Evolutionary conservation across 179 eudicot genomes (phyloP).

Genomic region (Beta corolliflora): DNA sequence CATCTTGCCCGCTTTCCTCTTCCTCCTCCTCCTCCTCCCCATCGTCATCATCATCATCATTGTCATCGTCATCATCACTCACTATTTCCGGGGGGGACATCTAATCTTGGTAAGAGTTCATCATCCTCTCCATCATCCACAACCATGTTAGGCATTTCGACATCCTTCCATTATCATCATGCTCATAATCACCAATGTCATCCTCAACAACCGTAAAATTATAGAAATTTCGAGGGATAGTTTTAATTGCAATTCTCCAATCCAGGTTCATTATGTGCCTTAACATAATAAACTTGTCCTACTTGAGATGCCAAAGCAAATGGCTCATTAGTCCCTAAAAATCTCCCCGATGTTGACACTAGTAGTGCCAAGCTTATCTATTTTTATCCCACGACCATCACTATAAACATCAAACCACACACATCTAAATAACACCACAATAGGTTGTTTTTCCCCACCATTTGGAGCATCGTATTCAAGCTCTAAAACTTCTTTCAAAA

Average conservation of each 20-base stretch:
- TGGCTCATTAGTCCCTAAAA: constrained; percentile 7
- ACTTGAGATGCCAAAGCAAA: constrained; percentile 13
- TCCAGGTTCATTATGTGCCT: not conserved
- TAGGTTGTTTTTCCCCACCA: not conserved
- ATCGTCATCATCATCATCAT: too few species aligned
- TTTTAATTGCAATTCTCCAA: constrained; percentile 8
- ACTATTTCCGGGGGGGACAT: too few species aligned
- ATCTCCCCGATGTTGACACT: constrained; percentile 3
- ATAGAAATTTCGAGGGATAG: not conserved
- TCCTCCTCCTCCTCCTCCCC: too few species aligned
- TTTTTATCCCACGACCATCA: not conserved
- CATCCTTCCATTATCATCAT: too few species aligned
- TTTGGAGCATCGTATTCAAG: not conserved
- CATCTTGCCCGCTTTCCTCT: too few species aligned
- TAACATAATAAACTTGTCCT: constrained; percentile 1
- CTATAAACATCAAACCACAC: constrained; percentile 11
- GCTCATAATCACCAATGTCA: too few species aligned
- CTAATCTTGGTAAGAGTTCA: too few species aligned
- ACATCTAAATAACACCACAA: not conserved
- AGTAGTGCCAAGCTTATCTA: not conserved
- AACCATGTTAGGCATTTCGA: too few species aligned
- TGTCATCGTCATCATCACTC: too few species aligned
- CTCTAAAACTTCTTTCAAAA: not conserved
- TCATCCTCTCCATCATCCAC: too few species aligned
- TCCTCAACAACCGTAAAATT: too few species aligned